Evolutionary conservation across 768 basidiomycete genomes (phyloP), one percentile per base, ranked within the genome.

Genomic region (Suillus subalutaceus): DNA sequence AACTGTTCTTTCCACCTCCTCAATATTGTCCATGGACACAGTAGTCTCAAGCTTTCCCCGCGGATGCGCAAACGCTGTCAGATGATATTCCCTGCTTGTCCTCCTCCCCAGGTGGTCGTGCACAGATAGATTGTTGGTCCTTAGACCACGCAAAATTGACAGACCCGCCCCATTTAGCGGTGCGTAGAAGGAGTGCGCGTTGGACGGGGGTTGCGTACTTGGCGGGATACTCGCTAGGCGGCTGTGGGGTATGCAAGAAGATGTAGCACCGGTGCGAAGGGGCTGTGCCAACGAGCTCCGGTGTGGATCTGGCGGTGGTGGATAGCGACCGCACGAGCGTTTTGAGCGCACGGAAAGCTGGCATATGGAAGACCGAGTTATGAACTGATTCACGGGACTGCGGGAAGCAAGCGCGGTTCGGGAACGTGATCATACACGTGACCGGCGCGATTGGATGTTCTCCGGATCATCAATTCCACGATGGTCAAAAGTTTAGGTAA

Each of bases 61-160:
- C 4, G 74, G 56, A 9, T 68, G 65, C 15, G 87, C 86, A 70
- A 90, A 91, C 4, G 85, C 85, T 0, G 85, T 86, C 26, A 84
- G 82, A 46, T 74, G 72, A 56, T 81, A 80, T 7, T 71, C 65
- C n/a, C 40, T 70, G 68, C 23, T 58, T 41, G 32, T 67, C 59
- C 6, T 66, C 68, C 52, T 67, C 71, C 70, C 57, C 73, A 57
- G 63, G 67, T 40, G 61, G 53, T 50, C 59, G 67, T 56, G 12
- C 62, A 16, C 70, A 58, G 48, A 70, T 67, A n/a, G 62, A 63
- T 9, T 69, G 67, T 48, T 74, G 71, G 20, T 67, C 74, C 18
- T 74, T 76, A 30, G 81, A 77, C 86, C 86, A 90, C 20, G 85
- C 81, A 71, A 89, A 87, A 73, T 91, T 91, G 68, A 88, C 86